Base-by-base conservation (phyloP, 495 filamentous ascomycete genomes). In the Achaetomiella virescens region DNA sequence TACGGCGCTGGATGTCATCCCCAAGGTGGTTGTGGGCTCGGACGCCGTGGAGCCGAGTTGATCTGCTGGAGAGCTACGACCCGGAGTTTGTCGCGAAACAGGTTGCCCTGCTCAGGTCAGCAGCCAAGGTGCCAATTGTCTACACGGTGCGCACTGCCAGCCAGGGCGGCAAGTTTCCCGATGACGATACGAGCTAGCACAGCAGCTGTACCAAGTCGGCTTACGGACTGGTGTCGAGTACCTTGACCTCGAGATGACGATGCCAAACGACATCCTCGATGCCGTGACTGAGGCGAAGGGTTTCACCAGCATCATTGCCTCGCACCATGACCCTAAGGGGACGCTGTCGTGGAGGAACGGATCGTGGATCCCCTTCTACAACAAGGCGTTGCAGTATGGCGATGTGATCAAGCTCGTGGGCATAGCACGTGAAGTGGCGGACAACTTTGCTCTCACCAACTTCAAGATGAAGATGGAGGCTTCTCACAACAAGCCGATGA, bases 321-420 rank as follows among this genome's bases (percentile, higher is more conserved):
- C 92, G 0, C 92, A 97, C 70, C 92, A 97, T 66, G 93, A 97
- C 67, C 87, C 91, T 11, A 69, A 82, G 55, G 85, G 84, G 18
- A 77, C 80, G 47, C 76, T 97, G 5, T 90, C 86, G 1, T 99
- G 93, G 93, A 81, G 74, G 61, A 91, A 92, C 64, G 88, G 85
- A 51, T 90, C 87, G 25, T 97, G 91, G 93, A 81, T 90, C 48
- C 79, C 82, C 38, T 86, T 80, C 74, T 96, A 91, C 76, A 96
- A 95, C 71, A 84, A 81, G 63, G 91, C 90, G 17, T 74, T 96
- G 25, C 84, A 89, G 58, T 86, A 86, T 62, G 95, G 91, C 43
- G 91, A 97, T 70, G 76, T 96, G 48, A 89, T 96, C 75, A 99
- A 97, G 75, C 87, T 98, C 12, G 87, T 97, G 10, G 93, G 93